Conservation (phyloP, 768 basidiomycete species). For the Floccularia luteovirens region DNA sequence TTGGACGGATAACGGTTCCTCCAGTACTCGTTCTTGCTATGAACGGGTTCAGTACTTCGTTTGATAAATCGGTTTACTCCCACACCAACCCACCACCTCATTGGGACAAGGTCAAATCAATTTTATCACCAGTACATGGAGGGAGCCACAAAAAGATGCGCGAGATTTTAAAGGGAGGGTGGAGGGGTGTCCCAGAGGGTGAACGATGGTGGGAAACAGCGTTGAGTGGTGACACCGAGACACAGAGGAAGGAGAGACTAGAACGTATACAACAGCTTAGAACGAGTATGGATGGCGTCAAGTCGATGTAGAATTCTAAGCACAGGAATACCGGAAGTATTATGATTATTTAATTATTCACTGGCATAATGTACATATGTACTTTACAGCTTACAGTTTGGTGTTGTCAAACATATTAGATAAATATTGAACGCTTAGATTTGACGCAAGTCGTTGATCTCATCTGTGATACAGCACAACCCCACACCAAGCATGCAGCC, state of each 20-base stretch:
- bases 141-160: constrained; percentile 32
- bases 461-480: no score
- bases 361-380: no score
- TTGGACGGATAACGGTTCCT: constrained; percentile 66
- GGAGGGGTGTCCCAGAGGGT: constrained; percentile 49
- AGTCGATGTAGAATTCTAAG: no score
- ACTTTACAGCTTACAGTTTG: no score
- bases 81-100: constrained; percentile 38
- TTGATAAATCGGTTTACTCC: constrained; percentile 19
- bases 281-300: constrained; percentile 25
- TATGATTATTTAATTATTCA: no score
- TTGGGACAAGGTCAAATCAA: constrained; percentile 32
- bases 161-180: constrained; percentile 47
- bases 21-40: constrained; percentile 53
- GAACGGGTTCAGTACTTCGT: constrained; percentile 41
- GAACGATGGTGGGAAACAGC: constrained; percentile 69
- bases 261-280: constrained; percentile 23
- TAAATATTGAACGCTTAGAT: no score
- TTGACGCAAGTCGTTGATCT: no score
- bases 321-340: no score
- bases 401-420: no score
- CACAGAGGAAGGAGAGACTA: constrained; percentile 23
- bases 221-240: constrained; percentile 40
- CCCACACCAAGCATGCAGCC: no score
- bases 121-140: constrained; percentile 21